Percentiles rank a stretch among this genome's conserved stretches.
Conservation (phyloP, 2,329 filamentous ascomycete species). For the Xylariaceae sp. region DNA sequence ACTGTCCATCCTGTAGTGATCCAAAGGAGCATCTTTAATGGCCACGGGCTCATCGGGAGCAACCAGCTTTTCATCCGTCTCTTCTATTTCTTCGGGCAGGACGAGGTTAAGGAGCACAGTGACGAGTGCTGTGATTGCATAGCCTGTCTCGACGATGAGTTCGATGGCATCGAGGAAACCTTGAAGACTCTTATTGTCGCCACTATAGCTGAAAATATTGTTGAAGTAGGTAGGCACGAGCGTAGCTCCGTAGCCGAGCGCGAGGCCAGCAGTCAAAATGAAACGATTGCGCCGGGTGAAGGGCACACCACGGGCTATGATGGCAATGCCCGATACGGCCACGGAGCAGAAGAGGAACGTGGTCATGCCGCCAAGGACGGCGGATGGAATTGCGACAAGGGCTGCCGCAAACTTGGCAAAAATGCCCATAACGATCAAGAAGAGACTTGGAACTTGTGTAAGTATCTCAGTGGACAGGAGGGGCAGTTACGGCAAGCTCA, state of each 20-base stretch:
- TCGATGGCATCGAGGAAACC: conserved; percentile 79
- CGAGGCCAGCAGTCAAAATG: conserved; percentile 76
- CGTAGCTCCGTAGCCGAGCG: conserved; percentile 75
- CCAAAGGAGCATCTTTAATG: conserved; percentile 15
- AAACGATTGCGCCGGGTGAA: conserved; percentile 84
- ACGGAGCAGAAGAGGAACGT: conserved; percentile 82
- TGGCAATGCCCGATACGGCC: conserved; percentile 77
- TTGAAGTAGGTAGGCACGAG: conserved; percentile 71
- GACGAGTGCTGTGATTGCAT: conserved; percentile 75
- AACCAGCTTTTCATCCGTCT: conserved; percentile 43
- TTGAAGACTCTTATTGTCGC: conserved; percentile 68
- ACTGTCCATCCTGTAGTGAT: conserved; percentile 19
- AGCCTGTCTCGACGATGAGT: conserved; percentile 76
- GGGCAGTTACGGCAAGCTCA: conserved; percentile 25
- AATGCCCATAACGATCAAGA: conserved; percentile 80
- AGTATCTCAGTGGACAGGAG: neutral
- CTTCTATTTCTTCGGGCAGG: conserved; percentile 77
- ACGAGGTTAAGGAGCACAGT: conserved; percentile 75
- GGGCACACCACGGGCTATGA: conserved; percentile 70
- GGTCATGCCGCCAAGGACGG: conserved; percentile 74
- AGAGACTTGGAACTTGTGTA: conserved; percentile 53
- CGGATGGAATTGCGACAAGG: conserved; percentile 74
- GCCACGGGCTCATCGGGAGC: conserved; percentile 14
- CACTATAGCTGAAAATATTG: conserved; percentile 74
- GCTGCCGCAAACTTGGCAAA: conserved; percentile 84